Evolutionary conservation across 176 grass and related monocot species (phyloP).

Genomic region (Alloteropsis semialata): DNA sequence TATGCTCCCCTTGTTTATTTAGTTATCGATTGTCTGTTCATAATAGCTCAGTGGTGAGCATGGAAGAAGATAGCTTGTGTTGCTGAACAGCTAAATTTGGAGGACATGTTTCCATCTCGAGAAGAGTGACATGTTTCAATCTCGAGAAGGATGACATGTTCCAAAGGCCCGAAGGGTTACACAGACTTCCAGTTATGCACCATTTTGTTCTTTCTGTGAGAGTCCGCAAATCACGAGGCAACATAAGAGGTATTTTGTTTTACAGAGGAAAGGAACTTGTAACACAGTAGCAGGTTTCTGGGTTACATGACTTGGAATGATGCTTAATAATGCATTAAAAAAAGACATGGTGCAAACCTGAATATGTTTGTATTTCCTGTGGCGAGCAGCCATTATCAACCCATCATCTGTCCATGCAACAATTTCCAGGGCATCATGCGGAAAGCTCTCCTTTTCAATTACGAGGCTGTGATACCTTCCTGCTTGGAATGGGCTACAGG

Average conservation of each 20-base stretch:
- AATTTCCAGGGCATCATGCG: conserved; percentile 60
- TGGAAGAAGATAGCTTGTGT: not conserved
- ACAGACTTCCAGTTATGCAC: not conserved
- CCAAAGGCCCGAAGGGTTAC: not conserved
- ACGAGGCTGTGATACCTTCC: conserved; percentile 84
- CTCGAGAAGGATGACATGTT: not conserved
- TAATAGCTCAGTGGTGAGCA: not conserved
- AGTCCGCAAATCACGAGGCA: not conserved
- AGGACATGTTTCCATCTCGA: no score
- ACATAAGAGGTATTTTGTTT: not conserved
- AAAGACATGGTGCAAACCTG: conserved; percentile 28
- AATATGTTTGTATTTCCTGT: conserved; percentile 71
- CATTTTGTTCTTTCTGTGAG: not conserved
- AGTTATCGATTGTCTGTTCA: not conserved
- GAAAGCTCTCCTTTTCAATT: conserved; percentile 73
- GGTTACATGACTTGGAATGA: not conserved
- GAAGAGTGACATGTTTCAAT: not conserved
- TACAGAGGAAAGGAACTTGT: not conserved
- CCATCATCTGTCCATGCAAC: conserved; percentile 78
- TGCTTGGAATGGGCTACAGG: conserved; percentile 58
- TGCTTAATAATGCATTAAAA: not conserved
- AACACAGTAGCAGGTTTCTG: not conserved
- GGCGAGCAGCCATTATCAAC: conserved; percentile 65
- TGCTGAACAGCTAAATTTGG: no score
- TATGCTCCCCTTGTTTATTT: not conserved